Evolutionary conservation across 371 early-diverging fungal species (phyloP).

Genomic region (Circinella minor): DNA sequence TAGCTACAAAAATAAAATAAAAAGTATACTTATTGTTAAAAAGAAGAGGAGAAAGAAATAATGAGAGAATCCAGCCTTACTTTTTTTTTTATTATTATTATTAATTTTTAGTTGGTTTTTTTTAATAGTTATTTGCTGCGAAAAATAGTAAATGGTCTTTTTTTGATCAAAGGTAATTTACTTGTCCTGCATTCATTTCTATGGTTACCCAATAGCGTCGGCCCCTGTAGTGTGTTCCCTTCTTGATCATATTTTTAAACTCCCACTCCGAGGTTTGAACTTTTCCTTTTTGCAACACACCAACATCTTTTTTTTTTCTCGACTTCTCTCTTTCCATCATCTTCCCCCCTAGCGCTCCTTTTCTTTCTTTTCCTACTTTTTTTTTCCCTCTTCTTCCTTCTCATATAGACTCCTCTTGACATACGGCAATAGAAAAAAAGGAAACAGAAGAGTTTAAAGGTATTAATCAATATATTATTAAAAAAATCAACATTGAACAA

Average conservation of each 20-base stretch:
- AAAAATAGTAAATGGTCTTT: conserved; percentile 8
- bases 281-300: conserved; percentile 17
- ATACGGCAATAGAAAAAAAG: conserved; percentile 4
- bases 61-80: no score
- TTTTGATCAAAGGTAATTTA: not conserved
- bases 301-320: conserved; percentile 6
- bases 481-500: not conserved
- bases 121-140: not conserved
- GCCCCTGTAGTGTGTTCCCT: conserved; percentile 20
- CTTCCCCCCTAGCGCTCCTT: conserved; percentile 22
- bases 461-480: conserved; percentile 3
- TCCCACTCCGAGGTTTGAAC: conserved; percentile 16
- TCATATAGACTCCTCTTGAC: conserved; percentile 8
- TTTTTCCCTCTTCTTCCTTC: not conserved
- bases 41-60: no score
- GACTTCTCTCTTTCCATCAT: conserved; percentile 8
- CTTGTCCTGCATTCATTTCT: conserved; percentile 17
- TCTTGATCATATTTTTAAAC: conserved; percentile 18
- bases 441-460: conserved; percentile 12
- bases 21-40: no score
- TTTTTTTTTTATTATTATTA: no score
- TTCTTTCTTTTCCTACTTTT: conserved; percentile 19
- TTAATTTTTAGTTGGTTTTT: no score
- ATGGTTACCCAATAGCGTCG: conserved; percentile 18
- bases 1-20: no score